phyloP scores from a whole-genome alignment of 495 filamentous ascomycete species.

The Aspergillus bertholletiae region DNA sequence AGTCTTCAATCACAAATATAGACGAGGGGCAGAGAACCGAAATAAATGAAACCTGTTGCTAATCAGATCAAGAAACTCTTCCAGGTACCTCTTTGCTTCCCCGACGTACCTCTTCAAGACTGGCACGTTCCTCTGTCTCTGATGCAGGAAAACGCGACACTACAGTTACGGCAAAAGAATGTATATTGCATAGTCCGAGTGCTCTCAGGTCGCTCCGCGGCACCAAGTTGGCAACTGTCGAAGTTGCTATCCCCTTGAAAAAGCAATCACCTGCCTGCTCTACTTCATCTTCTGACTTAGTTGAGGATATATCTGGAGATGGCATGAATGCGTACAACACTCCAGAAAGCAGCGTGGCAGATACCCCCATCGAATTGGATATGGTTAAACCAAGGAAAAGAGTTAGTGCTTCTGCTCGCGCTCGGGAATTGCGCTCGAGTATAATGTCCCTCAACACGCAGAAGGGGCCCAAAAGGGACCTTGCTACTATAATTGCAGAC shows the following conservation, averaged over 20 bases:
- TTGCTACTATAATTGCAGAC: conserved; percentile 17
- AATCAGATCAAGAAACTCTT: neutral
- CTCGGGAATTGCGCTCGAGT: conserved; percentile 38
- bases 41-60: neutral
- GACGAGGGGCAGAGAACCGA: too few species aligned
- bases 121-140: conserved; percentile 21
- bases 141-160: conserved; percentile 2
- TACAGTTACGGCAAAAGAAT: neutral
- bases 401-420: conserved; percentile 39
- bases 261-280: conserved; percentile 22
- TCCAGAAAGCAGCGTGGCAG: conserved; percentile 69
- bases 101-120: conserved; percentile 22
- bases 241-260: conserved; percentile 42
- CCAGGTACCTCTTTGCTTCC: conserved; percentile 8
- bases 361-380: conserved; percentile 51
- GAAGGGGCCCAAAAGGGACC: conserved; percentile 34
- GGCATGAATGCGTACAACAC: conserved; percentile 65
- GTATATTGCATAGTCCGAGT: neutral
- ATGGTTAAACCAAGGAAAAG: conserved; percentile 23
- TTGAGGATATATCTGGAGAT: conserved; percentile 30
- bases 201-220: neutral
- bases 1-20: neutral
- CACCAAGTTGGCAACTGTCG: conserved; percentile 8
- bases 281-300: conserved; percentile 27
- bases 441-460: conserved; percentile 27